Evolutionary conservation across 2,329 filamentous ascomycete species (phyloP).

Genomic region (Zelopaecilomyces penicillatus): DNA sequence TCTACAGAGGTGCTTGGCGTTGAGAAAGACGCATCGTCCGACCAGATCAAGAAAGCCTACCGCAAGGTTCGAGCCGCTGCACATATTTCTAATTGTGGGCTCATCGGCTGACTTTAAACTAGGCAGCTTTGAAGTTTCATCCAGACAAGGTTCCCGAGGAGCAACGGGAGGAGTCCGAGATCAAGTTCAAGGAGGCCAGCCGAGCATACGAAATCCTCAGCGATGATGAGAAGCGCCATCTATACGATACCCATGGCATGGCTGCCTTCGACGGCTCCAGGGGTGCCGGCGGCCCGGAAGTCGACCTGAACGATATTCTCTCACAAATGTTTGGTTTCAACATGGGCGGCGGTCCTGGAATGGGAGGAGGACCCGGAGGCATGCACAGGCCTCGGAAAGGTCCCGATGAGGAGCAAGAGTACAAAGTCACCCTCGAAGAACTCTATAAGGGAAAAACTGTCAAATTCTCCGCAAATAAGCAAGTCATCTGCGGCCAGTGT

Average conservation of each 20-base stretch:
- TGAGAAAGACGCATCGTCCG: slow-evolving; percentile 59
- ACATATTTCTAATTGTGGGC: slow-evolving; percentile 2
- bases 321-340: slow-evolving; percentile 85
- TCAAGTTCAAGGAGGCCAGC: slow-evolving; percentile 85
- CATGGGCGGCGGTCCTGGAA: slow-evolving; percentile 48
- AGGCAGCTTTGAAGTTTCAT: slow-evolving; percentile 83
- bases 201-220: slow-evolving; percentile 96
- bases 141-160: slow-evolving; percentile 92
- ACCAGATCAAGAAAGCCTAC: slow-evolving; percentile 92
- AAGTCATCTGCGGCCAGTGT: slow-evolving; percentile 79
- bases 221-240: slow-evolving; percentile 84
- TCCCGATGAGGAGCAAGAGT: slow-evolving; percentile 78
- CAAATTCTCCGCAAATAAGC: slow-evolving; percentile 92
- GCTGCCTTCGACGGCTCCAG: slow-evolving; percentile 78
- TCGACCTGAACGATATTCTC: slow-evolving; percentile 87
- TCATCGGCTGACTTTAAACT: background rate
- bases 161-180: slow-evolving; percentile 75
- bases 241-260: slow-evolving; percentile 96
- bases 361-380: slow-evolving; percentile 42
- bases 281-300: slow-evolving; percentile 58
- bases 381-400: slow-evolving; percentile 61
- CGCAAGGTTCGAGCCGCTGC: slow-evolving; percentile 61
- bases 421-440: slow-evolving; percentile 86
- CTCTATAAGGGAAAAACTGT: slow-evolving; percentile 98
- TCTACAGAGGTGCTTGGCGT: slow-evolving; percentile 68